Percentiles rank a stretch among this genome's conserved stretches.
phyloP scores from a whole-genome alignment of 163 green algal species.

The Scenedesmus sp. region DNA sequence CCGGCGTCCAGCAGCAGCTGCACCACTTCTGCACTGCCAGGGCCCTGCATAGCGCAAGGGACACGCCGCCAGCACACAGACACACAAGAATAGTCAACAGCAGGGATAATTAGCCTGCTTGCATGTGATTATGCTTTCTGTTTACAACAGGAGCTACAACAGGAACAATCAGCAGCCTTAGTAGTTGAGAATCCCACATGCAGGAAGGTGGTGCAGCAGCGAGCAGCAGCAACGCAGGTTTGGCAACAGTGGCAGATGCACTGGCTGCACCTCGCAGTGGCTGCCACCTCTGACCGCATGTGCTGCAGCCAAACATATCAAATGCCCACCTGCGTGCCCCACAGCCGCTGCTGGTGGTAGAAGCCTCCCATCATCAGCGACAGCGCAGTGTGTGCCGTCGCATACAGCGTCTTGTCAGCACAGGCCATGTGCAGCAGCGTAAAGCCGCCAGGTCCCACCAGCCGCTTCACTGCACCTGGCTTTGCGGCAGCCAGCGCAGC shows the following conservation, averaged over 20 bases:
- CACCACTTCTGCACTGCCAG: constrained; percentile 41
- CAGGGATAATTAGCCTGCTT: background rate
- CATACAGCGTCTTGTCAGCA: constrained; percentile 39
- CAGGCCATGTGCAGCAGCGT: constrained; percentile 49
- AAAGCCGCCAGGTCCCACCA: constrained; percentile 39
- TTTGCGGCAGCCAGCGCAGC: background rate
- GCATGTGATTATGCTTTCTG: no score
- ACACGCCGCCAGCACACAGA: background rate
- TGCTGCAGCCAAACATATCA: no score
- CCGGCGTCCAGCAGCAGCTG: constrained; percentile 46
- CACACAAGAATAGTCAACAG: no score
- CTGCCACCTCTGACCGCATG: no score
- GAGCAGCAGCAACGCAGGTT: no score
- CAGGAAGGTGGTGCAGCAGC: no score
- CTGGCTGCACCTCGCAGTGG: no score
- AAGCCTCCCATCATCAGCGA: constrained; percentile 47
- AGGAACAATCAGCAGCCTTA: no score
- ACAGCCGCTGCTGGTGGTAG: constrained; percentile 51
- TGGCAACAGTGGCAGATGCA: no score
- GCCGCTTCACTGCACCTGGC: constrained; percentile 20
- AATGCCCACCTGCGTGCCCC: constrained; percentile 33
- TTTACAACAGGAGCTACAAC: no score
- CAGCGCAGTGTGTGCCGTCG: constrained; percentile 45
- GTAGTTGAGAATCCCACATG: no score
- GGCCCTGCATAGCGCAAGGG: constrained; percentile 23